Evolutionary conservation across 306 rosid species (phyloP).

Genomic region (Rosa rugosa): DNA sequence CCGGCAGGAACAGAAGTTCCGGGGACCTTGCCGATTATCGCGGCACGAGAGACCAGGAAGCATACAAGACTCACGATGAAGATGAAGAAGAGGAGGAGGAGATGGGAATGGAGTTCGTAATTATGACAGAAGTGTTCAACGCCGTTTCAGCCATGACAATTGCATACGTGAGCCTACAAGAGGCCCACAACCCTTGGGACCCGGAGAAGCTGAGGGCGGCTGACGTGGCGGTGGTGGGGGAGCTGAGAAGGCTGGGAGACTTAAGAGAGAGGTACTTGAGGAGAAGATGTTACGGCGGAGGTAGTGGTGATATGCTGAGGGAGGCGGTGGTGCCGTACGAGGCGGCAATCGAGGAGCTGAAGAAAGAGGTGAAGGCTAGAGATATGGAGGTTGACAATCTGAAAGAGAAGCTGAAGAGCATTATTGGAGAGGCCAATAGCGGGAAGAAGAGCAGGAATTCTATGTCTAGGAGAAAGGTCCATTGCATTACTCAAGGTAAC

Average conservation of each 20-base stretch:
- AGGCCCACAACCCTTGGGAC: slow-evolving; percentile 93
- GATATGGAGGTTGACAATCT: slow-evolving; percentile 73
- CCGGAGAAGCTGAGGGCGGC: slow-evolving; percentile 76
- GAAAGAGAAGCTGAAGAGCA: slow-evolving; percentile 74
- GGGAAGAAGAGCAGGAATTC: slow-evolving; percentile 62
- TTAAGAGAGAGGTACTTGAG: slow-evolving; percentile 64
- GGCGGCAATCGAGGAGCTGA: slow-evolving; percentile 86
- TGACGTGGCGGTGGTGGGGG: slow-evolving; percentile 77
- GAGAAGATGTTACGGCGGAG: slow-evolving; percentile 29
- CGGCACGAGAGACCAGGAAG: slow-evolving; percentile 21
- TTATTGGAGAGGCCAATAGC: slow-evolving; percentile 26
- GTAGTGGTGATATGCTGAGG: slow-evolving; percentile 46
- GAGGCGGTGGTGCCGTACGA: slow-evolving; percentile 93
- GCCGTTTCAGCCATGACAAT: slow-evolving; percentile 69
- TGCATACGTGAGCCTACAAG: slow-evolving; percentile 72
- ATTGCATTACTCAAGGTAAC: slow-evolving; percentile 61
- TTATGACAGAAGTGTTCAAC: slow-evolving; percentile 69
- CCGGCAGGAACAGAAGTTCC: slow-evolving; percentile 21
- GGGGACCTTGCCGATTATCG: neutral
- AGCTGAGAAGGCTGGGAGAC: slow-evolving; percentile 68
- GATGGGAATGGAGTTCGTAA: slow-evolving; percentile 61
- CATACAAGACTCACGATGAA: neutral
- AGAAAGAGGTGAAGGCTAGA: slow-evolving; percentile 71
- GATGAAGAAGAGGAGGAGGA: slow-evolving; percentile 26
- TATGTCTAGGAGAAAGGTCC: slow-evolving; percentile 57